phyloP scores from a whole-genome alignment of 192 early-diverging fungal genomes.

The Linnemannia elongata region DNA sequence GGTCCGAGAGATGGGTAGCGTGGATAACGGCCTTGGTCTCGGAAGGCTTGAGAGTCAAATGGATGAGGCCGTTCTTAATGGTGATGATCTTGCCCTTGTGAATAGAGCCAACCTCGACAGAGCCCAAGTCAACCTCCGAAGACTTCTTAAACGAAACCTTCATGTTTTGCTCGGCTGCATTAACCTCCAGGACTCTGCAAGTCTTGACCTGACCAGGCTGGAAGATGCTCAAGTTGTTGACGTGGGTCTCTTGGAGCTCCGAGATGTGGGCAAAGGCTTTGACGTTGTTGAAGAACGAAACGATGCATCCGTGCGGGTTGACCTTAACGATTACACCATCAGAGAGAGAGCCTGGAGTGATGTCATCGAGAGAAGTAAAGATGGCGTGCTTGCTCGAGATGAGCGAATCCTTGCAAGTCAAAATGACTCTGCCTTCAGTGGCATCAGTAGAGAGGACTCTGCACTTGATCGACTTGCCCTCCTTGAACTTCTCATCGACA shows the following conservation, averaged over 20 bases:
- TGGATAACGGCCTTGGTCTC: conserved; percentile 67
- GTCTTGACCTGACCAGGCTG: conserved; percentile 79
- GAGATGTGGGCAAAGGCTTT: conserved; percentile 76
- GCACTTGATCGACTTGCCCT: conserved; percentile 82
- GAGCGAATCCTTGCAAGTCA: conserved; percentile 83
- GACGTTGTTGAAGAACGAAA: conserved; percentile 85
- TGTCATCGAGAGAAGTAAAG: conserved; percentile 71
- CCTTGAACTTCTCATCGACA: conserved; percentile 76
- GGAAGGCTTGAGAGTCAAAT: conserved; percentile 71
- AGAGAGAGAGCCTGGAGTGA: conserved; percentile 70
- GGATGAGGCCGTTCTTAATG: conserved; percentile 61
- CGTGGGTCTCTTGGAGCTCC: conserved; percentile 66
- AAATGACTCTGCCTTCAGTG: conserved; percentile 69
- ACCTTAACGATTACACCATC: conserved; percentile 76
- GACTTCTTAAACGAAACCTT: conserved; percentile 60
- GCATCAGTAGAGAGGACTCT: conserved; percentile 73
- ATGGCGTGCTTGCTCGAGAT: conserved; percentile 78
- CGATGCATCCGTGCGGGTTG: conserved; percentile 75
- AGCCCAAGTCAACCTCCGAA: conserved; percentile 57
- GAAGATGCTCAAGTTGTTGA: conserved; percentile 67
- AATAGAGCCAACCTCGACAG: conserved; percentile 54
- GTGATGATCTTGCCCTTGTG: conserved; percentile 69
- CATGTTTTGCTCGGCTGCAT: conserved; percentile 71
- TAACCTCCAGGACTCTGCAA: conserved; percentile 76
- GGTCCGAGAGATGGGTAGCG: conserved; percentile 77